Evolutionary conservation across 2,329 filamentous ascomycete species (phyloP).

Genomic region (Epichloe brachyelytri): DNA sequence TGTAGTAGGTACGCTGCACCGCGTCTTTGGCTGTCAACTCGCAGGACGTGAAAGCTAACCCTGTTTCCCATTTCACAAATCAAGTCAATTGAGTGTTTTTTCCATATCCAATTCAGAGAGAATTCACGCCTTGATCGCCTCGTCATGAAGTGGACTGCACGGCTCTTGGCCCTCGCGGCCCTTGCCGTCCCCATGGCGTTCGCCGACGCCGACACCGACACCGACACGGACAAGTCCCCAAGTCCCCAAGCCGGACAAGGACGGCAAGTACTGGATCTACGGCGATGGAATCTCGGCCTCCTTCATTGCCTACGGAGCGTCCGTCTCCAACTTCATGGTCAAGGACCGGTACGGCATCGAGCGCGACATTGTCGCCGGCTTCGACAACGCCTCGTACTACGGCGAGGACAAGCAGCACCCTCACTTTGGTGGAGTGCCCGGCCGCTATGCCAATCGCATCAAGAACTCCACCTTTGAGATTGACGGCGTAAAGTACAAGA

Average conservation of each 20-base stretch:
- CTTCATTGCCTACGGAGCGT: constrained; percentile 65
- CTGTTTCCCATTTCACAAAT: not conserved
- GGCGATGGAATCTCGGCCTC: constrained; percentile 52
- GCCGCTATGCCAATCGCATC: constrained; percentile 71
- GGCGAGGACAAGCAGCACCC: constrained; percentile 49
- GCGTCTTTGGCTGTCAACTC: not conserved
- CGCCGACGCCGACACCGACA: constrained; percentile 3
- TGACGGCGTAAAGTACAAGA: constrained; percentile 46
- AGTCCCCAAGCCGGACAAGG: constrained; percentile 35
- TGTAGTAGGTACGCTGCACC: not conserved
- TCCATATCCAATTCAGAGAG: not conserved
- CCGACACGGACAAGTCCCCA: constrained; percentile 7
- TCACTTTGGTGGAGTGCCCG: constrained; percentile 61
- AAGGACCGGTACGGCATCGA: constrained; percentile 54
- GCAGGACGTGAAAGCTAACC: not conserved
- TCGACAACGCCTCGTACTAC: constrained; percentile 65
- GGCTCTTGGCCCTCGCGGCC: constrained; percentile 8
- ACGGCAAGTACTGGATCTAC: constrained; percentile 61
- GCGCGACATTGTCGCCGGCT: constrained; percentile 61
- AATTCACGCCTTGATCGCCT: not conserved
- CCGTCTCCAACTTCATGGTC: constrained; percentile 58
- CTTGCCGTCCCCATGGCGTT: constrained; percentile 8
- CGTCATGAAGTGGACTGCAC: constrained; percentile 12
- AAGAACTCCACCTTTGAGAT: constrained; percentile 62
- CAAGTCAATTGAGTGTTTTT: not conserved